phyloP scores from a whole-genome alignment of 2,329 filamentous ascomycete species.

The Scedosporium boydii region DNA sequence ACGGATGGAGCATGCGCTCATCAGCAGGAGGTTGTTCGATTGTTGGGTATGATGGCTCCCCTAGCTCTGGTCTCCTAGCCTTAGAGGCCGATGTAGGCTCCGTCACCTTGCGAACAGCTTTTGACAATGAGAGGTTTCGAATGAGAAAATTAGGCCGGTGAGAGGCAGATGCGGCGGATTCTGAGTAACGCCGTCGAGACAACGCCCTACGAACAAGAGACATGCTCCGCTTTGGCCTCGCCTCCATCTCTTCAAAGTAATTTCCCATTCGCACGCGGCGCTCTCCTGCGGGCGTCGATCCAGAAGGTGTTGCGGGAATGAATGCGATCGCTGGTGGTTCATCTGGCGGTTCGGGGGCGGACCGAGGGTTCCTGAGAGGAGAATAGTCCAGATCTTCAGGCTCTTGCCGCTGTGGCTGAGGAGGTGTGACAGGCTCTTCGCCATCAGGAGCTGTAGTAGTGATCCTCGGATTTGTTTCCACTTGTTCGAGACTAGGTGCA shows the following conservation, averaged over 20 bases:
- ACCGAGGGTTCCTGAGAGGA: slow-evolving; percentile 51
- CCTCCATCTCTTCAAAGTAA: slow-evolving; percentile 38
- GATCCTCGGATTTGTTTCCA: slow-evolving; percentile 18
- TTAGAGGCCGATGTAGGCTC: slow-evolving; percentile 17
- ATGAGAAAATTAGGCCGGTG: slow-evolving; percentile 33
- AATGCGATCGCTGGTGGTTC: slow-evolving; percentile 41
- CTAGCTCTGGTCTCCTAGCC: slow-evolving; percentile 17
- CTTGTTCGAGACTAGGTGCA: neutral
- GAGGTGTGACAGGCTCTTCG: slow-evolving; percentile 38
- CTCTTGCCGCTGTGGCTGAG: slow-evolving; percentile 36
- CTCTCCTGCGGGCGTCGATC: slow-evolving; percentile 44
- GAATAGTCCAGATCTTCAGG: slow-evolving; percentile 45
- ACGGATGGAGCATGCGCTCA: slow-evolving; percentile 46
- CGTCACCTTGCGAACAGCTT: slow-evolving; percentile 23
- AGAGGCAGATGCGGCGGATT: slow-evolving; percentile 31
- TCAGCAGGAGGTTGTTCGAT: slow-evolving; percentile 39
- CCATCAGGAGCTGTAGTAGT: slow-evolving; percentile 28
- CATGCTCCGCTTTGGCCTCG: slow-evolving; percentile 31
- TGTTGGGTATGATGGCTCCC: slow-evolving; percentile 27
- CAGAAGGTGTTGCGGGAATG: slow-evolving; percentile 54
- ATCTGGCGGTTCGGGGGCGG: slow-evolving; percentile 43
- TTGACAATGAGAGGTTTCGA: slow-evolving; percentile 45
- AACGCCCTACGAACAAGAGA: slow-evolving; percentile 47
- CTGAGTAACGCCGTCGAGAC: slow-evolving; percentile 34
- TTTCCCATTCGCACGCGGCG: slow-evolving; percentile 43